Percentiles rank a stretch among this genome's conserved stretches.
These are phyloP conservation scores for Candida stauntonica DNA, from an alignment of 805 yeast species.

Conservation along the genomic window DNA sequence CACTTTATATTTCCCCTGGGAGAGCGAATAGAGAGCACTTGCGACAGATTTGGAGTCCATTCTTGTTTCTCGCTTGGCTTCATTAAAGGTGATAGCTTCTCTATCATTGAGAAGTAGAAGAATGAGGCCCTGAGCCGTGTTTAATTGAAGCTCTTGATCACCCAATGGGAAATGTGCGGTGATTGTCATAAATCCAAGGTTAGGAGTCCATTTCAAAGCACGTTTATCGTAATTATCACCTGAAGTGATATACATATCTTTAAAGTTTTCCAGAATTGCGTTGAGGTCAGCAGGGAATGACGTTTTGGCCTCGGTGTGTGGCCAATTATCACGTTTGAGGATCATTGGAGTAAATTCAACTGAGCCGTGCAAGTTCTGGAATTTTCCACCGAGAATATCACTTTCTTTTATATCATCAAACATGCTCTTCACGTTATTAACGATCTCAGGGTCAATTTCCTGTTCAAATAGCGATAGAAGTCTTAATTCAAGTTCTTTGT, in stretches of 20 bases:
- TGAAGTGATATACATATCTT: conserved; percentile 12
- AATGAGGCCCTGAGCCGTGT: conserved; percentile 19
- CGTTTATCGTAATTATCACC: conserved; percentile 9
- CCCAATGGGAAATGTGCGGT: conserved; percentile 14
- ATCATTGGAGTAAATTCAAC: conserved; percentile 21
- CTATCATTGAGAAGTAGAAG: conserved; percentile 19
- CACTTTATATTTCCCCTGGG: conserved; percentile 20
- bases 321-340: conserved; percentile 21
- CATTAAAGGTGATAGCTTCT: conserved; percentile 12
- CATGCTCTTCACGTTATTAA: conserved; percentile 16
- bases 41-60: conserved; percentile 17
- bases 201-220: conserved; percentile 19
- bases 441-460: conserved; percentile 17
- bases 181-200: conserved; percentile 21
- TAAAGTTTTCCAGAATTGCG: conserved; percentile 6
- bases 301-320: conserved; percentile 8
- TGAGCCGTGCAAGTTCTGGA: neutral
- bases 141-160: conserved; percentile 19
- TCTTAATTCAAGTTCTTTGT: conserved; percentile 9
- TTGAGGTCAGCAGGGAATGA: conserved; percentile 12
- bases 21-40: conserved; percentile 23
- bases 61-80: conserved; percentile 10
- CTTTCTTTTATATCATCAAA: conserved; percentile 17
- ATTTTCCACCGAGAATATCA: neutral
- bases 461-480: conserved; percentile 9